Conservation (phyloP, 2,329 filamentous ascomycete species). For the Paracoccidioides lutzii region DNA sequence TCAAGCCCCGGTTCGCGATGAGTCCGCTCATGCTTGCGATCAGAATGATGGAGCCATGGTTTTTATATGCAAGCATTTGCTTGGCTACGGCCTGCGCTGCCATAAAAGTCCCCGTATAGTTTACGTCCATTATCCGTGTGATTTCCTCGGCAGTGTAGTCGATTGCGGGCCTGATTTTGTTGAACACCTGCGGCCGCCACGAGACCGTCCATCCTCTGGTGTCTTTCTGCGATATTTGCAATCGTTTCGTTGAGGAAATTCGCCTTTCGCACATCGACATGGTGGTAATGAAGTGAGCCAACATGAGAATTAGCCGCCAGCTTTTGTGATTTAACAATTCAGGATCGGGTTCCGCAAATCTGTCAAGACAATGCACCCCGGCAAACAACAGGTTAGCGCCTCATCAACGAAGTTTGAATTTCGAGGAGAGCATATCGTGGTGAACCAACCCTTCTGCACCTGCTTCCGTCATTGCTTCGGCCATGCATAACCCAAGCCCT, state of each 20-base stretch:
- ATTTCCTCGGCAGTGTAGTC: constrained; percentile 30
- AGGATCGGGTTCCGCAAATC: constrained; percentile 29
- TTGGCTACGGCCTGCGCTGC: constrained; percentile 35
- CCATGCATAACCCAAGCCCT: constrained; percentile 34
- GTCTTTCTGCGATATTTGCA: constrained; percentile 4
- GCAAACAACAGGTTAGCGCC: not conserved
- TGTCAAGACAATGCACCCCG: constrained; percentile 38
- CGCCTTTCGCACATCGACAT: constrained; percentile 36
- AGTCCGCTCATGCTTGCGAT: constrained; percentile 41
- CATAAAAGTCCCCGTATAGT: constrained; percentile 39
- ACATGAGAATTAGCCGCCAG: constrained; percentile 20
- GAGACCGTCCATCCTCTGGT: constrained; percentile 27
- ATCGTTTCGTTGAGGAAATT: constrained; percentile 18
- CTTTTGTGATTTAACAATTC: constrained; percentile 29
- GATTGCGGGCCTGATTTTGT: constrained; percentile 28
- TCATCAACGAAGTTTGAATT: not conserved
- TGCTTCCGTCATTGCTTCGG: constrained; percentile 36
- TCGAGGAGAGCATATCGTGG: not conserved
- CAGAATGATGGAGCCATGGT: constrained; percentile 35
- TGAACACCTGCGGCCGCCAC: constrained; percentile 34
- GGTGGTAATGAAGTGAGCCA: constrained; percentile 33
- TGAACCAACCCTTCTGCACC: constrained; percentile 31
- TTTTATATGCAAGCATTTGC: constrained; percentile 8
- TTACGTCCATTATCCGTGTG: constrained; percentile 35
- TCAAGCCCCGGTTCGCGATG: constrained; percentile 37